Evolutionary conservation across 1,284 basidiomycete genomes (phyloP), one percentile per base, ranked within the genome.

Genomic region (Ganoderma multipileum): DNA sequence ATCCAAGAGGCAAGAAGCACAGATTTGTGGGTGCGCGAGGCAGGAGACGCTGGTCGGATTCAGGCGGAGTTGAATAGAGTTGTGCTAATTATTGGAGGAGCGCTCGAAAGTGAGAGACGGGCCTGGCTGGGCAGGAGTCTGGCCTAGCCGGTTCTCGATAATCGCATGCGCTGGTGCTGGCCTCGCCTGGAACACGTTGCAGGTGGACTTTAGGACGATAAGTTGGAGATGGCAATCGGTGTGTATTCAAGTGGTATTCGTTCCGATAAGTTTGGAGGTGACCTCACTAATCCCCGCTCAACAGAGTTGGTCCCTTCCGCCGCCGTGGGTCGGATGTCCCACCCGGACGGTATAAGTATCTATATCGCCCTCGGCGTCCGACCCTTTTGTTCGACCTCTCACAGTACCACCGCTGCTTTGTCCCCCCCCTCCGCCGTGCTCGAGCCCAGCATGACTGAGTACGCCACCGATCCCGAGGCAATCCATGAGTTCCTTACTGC

Each of bases 391-490:
- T 65, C 63, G 52, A 69, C 64, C 67, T 61, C 63, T 52, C 70
- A 60, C 57, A 66, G 30, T 52, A 38, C 64, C 61, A 61, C 61
- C 68, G 39, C 50, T 67, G 61, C 66, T 65, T 67, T 66, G 65
- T 57, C 57, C 65, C 60, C 55, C 41, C 61, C 60, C 55, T 47
- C 61, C 65, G 42, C 57, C 33, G 50, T 63, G 47, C 44, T 12
- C 70, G 61, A 23, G 63, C 39, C 65, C 66, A 64, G 41, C 54
- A 91, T 92, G 90, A 90, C 90, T 64, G 90, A 91, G 81, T 90
- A 89, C 79, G 85, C 86, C 0, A 82, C 85, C 52, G 87, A 87
- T 57, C 85, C 89, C 6, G 85, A 87, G 69, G 86, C 87, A 54
- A 80, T 87, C 63, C 84, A 83, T 61, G 84, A 88, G 75, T 90